Percentiles rank a stretch among this genome's conserved stretches.
These are phyloP conservation scores for Exophiala phaeomuriformis DNA, from an alignment of 2,329 filamentous ascomycete species.

Conservation along the genomic window DNA sequence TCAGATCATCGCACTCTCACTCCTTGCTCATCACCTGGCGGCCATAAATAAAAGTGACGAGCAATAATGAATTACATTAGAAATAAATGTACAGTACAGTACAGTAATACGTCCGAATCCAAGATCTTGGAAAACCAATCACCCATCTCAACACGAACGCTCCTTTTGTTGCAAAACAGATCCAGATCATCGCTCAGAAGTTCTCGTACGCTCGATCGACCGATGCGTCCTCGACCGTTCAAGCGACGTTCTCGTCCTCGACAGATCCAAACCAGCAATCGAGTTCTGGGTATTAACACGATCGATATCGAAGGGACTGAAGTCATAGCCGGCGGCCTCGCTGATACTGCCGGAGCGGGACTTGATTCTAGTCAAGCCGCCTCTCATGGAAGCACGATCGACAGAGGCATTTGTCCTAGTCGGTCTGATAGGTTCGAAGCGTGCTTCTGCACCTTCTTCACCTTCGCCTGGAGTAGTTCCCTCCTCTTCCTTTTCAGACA, in stretches of 20 bases:
- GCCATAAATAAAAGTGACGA: no score
- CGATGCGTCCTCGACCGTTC: not conserved
- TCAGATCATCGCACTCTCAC: no score
- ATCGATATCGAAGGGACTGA: constrained; percentile 32
- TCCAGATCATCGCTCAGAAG: not conserved
- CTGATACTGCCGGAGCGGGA: constrained; percentile 16
- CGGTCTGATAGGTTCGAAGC: constrained; percentile 16
- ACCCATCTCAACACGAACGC: no score
- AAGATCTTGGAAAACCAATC: no score
- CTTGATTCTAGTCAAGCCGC: constrained; percentile 2
- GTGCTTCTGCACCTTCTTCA: not conserved
- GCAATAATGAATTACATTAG: no score
- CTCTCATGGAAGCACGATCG: constrained; percentile 11
- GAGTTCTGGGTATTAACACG: constrained; percentile 31
- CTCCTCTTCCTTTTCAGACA: constrained; percentile 1
- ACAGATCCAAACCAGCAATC: constrained; percentile 22
- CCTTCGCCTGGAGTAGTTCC: no score
- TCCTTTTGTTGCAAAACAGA: no score
- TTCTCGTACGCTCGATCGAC: not conserved
- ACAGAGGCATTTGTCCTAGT: constrained; percentile 7
- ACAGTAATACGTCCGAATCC: no score
- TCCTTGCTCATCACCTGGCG: no score
- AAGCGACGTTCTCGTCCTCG: constrained; percentile 4
- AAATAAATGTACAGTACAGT: no score
- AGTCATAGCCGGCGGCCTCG: constrained; percentile 28